phyloP scores from a whole-genome alignment of 2,329 filamentous ascomycete genomes.

The Xylariaceae sp. region DNA sequence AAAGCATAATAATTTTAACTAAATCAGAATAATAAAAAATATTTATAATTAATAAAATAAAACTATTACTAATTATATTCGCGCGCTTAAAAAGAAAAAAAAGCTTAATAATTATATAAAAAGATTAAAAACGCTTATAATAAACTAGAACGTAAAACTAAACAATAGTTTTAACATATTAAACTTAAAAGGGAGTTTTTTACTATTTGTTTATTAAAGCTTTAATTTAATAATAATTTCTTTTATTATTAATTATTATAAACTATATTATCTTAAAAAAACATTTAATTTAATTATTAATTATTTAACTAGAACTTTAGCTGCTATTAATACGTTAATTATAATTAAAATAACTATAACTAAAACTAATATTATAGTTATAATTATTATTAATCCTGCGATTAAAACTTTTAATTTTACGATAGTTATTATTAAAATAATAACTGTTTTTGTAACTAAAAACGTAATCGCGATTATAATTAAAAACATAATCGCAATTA shows the following conservation, averaged over 20 bases:
- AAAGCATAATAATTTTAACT: not conserved
- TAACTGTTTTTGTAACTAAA: not conserved
- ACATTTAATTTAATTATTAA: too few relatives aligned
- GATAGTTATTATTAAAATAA: not conserved
- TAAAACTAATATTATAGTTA: not conserved
- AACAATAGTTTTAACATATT: not conserved
- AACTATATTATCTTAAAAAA: too few relatives aligned
- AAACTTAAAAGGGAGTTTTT: not conserved
- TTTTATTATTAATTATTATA: not conserved
- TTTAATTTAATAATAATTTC: not conserved
- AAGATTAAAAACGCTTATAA: not conserved
- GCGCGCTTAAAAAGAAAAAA: not conserved
- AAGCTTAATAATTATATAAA: not conserved
- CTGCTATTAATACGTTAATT: too few relatives aligned
- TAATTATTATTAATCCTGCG: not conserved
- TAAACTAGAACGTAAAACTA: not conserved
- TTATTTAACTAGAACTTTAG: too few relatives aligned
- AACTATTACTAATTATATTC: not conserved
- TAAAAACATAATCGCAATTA: not conserved
- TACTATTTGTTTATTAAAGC: not conserved
- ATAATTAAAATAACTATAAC: not conserved
- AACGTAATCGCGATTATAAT: not conserved
- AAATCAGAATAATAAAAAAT: not conserved
- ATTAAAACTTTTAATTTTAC: not conserved
- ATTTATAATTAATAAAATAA: not conserved